Evolutionary conservation across 768 basidiomycete genomes (phyloP).

Genomic region (Psilocybe cubensis): DNA sequence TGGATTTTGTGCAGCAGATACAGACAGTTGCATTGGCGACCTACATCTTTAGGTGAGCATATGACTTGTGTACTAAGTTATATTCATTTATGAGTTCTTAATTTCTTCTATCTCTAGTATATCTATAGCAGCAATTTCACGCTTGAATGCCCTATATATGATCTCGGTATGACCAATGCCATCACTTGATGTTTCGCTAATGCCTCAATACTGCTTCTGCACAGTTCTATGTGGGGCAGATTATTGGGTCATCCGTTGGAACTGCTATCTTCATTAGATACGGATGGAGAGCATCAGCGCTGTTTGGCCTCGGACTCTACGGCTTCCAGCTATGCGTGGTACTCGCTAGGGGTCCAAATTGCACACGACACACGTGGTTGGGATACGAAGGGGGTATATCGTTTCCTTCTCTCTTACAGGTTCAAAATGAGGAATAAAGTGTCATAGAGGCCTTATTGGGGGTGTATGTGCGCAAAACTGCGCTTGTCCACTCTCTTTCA

Average conservation of each 20-base stretch:
- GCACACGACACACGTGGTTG: conserved; percentile 15
- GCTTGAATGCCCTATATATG: conserved; percentile 70
- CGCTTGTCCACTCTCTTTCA: too few species aligned
- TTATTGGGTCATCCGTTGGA: conserved; percentile 70
- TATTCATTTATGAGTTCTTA: conserved; percentile 2
- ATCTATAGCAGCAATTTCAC: conserved; percentile 46
- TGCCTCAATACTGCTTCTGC: neutral
- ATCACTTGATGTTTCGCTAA: neutral
- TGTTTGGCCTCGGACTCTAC: conserved; percentile 54
- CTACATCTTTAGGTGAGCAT: conserved; percentile 40
- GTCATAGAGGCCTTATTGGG: neutral
- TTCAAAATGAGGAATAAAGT: neutral
- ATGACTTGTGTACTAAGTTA: neutral
- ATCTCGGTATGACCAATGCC: conserved; percentile 46
- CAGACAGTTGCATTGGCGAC: conserved; percentile 61
- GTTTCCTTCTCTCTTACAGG: neutral
- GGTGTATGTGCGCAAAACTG: too few species aligned
- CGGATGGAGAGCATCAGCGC: conserved; percentile 66
- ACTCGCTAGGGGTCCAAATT: conserved; percentile 15
- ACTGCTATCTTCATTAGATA: conserved; percentile 64
- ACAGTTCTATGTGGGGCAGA: conserved; percentile 68
- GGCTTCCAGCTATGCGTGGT: conserved; percentile 53
- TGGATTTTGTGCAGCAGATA: conserved; percentile 64
- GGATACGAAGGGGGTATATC: conserved; percentile 18
- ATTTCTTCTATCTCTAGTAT: conserved; percentile 20